A percentile compares a stretch with the other conserved stretches of the same genome.
phyloP scores from a whole-genome alignment of 495 filamentous ascomycete species.

The Apodospora peruviana region DNA sequence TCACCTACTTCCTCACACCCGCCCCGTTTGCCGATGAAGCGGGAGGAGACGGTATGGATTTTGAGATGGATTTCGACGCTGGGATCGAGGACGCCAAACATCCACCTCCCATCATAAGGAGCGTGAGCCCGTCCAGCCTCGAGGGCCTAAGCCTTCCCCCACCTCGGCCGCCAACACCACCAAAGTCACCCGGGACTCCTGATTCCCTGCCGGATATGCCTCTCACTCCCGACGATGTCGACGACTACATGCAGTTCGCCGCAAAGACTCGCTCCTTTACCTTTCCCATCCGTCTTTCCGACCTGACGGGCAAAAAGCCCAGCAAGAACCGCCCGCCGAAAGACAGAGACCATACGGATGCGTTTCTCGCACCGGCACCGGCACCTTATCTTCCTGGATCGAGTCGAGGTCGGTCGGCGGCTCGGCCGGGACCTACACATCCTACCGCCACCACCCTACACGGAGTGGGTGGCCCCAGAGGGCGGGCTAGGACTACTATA shows the following conservation, averaged over 20 bases:
- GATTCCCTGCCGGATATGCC: conserved; percentile 22
- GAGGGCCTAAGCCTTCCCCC: conserved; percentile 39
- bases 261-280: conserved; percentile 10
- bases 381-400: conserved; percentile 14
- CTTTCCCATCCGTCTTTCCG: conserved; percentile 20
- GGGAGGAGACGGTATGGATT: conserved; percentile 37
- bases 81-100: conserved; percentile 44
- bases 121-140: conserved; percentile 43
- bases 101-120: conserved; percentile 34
- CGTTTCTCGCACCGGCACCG: conserved; percentile 21
- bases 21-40: conserved; percentile 27
- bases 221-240: conserved; percentile 25
- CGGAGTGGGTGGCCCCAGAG: background rate
- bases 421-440: background rate
- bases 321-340: conserved; percentile 7
- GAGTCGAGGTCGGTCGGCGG: background rate
- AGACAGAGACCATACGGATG: conserved; percentile 10
- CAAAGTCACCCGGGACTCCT: conserved; percentile 26
- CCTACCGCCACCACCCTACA: background rate
- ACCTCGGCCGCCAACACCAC: conserved; percentile 28
- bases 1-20: conserved; percentile 47
- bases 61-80: conserved; percentile 45
- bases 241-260: conserved; percentile 35
- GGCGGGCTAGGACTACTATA: conserved; percentile 3
- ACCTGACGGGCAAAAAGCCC: conserved; percentile 11